phyloP scores from a whole-genome alignment of 768 basidiomycete genomes.

The Russula compacta region DNA sequence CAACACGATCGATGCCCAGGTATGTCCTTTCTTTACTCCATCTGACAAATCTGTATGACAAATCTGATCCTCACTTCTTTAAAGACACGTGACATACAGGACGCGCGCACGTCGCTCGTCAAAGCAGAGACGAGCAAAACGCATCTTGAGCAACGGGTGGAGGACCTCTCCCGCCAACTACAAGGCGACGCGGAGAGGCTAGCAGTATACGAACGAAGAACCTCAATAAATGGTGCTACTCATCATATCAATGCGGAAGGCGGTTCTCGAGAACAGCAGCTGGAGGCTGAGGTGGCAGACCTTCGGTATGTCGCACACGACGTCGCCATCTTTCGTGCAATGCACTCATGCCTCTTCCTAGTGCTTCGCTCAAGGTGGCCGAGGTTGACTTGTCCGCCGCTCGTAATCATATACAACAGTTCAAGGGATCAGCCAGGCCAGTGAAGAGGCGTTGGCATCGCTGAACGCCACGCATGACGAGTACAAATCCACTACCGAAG shows the following conservation, averaged over 20 bases:
- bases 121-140: conserved; percentile 71
- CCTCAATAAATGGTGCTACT: conserved; percentile 27
- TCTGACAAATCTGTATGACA: too few relatives aligned
- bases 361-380: conserved; percentile 65
- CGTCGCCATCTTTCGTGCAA: not conserved
- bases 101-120: conserved; percentile 60
- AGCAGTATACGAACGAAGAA: conserved; percentile 72
- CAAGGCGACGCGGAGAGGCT: conserved; percentile 80
- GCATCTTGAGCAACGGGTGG: conserved; percentile 65
- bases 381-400: conserved; percentile 70
- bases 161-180: conserved; percentile 51
- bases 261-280: conserved; percentile 62
- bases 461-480: conserved; percentile 71
- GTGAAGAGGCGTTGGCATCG: conserved; percentile 63
- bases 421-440: conserved; percentile 77
- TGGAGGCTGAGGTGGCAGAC: conserved; percentile 79
- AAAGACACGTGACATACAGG: conserved; percentile 55
- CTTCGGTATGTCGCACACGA: conserved; percentile 44
- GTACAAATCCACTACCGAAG: conserved; percentile 64
- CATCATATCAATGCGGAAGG: conserved; percentile 34
- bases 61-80: too few relatives aligned
- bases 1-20: conserved; percentile 57
- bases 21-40: too few relatives aligned
- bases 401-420: conserved; percentile 68
- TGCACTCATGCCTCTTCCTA: conserved; percentile 23